Conservation (phyloP, 768 basidiomycete genomes). For the Naganishia kalamii region DNA sequence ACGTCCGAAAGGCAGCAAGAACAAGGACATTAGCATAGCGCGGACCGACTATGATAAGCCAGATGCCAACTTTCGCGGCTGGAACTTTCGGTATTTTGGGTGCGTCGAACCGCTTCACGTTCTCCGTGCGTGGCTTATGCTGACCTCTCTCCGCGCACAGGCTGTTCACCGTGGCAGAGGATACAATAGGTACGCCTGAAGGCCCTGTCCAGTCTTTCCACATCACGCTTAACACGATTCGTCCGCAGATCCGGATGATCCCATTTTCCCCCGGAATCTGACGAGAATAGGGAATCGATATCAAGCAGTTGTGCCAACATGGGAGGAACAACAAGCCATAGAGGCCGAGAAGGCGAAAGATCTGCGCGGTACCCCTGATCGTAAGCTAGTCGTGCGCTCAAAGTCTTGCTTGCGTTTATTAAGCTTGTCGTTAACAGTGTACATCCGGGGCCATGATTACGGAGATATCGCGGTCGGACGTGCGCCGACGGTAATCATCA, state of each 20-base stretch:
- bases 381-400: not conserved
- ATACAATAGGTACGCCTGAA: constrained; percentile 65
- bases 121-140: not conserved
- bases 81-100: constrained; percentile 88
- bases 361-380: not conserved
- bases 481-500: constrained; percentile 33
- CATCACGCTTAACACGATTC: constrained; percentile 18
- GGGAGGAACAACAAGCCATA: constrained; percentile 42
- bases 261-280: constrained; percentile 88
- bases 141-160: constrained; percentile 52
- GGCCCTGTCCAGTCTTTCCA: constrained; percentile 16
- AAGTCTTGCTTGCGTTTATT: too few relatives aligned
- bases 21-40: constrained; percentile 83
- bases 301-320: constrained; percentile 59
- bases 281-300: constrained; percentile 85
- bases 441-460: constrained; percentile 35
- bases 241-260: constrained; percentile 79
- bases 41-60: constrained; percentile 28
- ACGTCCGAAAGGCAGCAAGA: constrained; percentile 55
- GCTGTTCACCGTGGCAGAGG: constrained; percentile 87
- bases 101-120: constrained; percentile 47
- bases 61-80: constrained; percentile 42
- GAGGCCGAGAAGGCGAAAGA: constrained; percentile 26
- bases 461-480: constrained; percentile 30
- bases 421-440: constrained; percentile 1